Conservation (phyloP, 2,329 filamentous ascomycete species). For the Microascus cirrosus region DNA sequence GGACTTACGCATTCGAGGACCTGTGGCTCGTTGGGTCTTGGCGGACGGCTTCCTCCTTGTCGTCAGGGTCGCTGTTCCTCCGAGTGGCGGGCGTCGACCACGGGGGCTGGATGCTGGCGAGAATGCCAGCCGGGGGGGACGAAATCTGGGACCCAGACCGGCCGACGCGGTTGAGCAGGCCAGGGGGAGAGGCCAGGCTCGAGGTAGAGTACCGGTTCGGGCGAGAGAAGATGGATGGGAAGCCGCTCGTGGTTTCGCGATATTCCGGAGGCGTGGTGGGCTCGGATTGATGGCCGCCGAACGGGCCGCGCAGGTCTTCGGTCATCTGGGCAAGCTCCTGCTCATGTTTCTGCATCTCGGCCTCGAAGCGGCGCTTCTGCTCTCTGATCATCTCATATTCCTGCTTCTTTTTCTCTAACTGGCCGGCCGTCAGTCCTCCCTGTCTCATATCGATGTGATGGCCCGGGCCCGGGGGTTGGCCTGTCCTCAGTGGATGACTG, state of each 20-base stretch:
- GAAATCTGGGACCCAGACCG: constrained; percentile 71
- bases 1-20: constrained; percentile 67
- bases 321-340: constrained; percentile 78
- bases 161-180: constrained; percentile 60
- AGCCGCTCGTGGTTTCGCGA: constrained; percentile 58
- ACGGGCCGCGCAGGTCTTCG: constrained; percentile 55
- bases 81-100: constrained; percentile 79
- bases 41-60: constrained; percentile 66
- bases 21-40: constrained; percentile 62
- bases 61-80: constrained; percentile 84
- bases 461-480: not conserved
- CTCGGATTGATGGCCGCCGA: constrained; percentile 74
- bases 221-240: constrained; percentile 69
- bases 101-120: constrained; percentile 37
- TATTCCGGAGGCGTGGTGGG: constrained; percentile 95
- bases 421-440: constrained; percentile 9
- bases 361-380: constrained; percentile 80
- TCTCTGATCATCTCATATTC: constrained; percentile 88
- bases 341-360: constrained; percentile 83
- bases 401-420: constrained; percentile 90
- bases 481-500: constrained; percentile 1
- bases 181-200: constrained; percentile 72
- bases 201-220: constrained; percentile 84
- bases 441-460: constrained; percentile 4
- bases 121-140: constrained; percentile 58